Conservation (phyloP, 2,329 filamentous ascomycete genomes). For the Trichoderma cornu-damae region DNA sequence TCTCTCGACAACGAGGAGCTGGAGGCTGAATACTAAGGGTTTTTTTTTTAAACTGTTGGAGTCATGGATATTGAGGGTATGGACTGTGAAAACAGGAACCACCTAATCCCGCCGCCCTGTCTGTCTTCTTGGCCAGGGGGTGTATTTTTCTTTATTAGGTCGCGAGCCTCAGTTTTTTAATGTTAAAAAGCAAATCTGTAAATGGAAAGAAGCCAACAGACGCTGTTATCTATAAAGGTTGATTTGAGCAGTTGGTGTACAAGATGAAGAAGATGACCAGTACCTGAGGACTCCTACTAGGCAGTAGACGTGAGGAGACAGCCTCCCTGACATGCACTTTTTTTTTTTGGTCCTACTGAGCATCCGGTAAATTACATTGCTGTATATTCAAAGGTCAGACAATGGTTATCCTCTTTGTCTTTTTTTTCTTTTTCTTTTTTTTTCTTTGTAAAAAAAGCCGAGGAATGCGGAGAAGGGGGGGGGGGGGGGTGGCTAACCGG, state of each 20-base stretch:
- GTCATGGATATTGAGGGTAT: conserved; percentile 17
- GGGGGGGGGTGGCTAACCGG: conserved; percentile 1
- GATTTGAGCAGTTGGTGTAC: conserved; percentile 10
- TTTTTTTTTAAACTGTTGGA: conserved; percentile 17
- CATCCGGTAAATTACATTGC: no score
- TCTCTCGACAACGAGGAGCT: conserved; percentile 81
- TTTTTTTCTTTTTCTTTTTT: no score
- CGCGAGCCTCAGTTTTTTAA: conserved; percentile 36
- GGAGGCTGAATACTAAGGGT: conserved; percentile 82
- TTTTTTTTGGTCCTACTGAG: no score
- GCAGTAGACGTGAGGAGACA: no score
- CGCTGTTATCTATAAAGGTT: conserved; percentile 17
- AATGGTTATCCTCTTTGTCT: no score
- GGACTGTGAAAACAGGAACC: conserved; percentile 20
- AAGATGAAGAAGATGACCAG: neutral
- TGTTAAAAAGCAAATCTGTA: conserved; percentile 34
- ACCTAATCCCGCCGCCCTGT: conserved; percentile 29
- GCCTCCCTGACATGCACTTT: no score
- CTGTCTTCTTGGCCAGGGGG: conserved; percentile 29
- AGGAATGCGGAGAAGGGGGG: conserved; percentile 7
- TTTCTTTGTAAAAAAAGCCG: no score
- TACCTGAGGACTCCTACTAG: no score
- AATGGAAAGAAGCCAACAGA: conserved; percentile 23
- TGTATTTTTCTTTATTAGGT: conserved; percentile 39
- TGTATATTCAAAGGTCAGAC: no score